Conservation (phyloP, 768 basidiomycete genomes). For the Mycena albidolilacea region DNA sequence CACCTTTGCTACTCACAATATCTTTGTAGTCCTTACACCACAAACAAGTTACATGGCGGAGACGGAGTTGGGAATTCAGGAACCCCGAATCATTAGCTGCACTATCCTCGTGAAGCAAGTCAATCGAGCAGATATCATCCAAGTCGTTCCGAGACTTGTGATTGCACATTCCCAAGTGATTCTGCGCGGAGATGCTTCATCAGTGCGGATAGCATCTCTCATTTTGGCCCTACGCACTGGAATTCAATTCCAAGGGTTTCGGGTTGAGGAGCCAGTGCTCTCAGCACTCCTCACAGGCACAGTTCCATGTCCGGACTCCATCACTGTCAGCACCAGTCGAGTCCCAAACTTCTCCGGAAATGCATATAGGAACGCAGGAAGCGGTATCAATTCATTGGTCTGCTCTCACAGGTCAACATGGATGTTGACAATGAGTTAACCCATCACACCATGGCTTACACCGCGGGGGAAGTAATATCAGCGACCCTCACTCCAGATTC, state of each 20-base stretch:
- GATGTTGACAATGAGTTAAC: neutral
- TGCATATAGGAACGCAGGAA: neutral
- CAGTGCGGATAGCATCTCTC: neutral
- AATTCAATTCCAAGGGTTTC: slow-evolving; percentile 2
- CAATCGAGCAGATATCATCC: neutral
- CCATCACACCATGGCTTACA: neutral
- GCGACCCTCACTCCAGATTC: neutral
- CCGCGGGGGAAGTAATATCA: neutral
- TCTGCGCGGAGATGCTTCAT: neutral
- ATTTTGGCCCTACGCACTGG: neutral
- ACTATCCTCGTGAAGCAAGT: neutral
- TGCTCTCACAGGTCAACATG: neutral
- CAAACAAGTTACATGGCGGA: neutral
- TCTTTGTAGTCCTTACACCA: neutral
- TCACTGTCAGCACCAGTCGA: slow-evolving; percentile 4
- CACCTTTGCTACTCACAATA: neutral
- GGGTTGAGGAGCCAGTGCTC: neutral
- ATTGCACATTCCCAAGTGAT: neutral
- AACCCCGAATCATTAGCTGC: slow-evolving; percentile 3
- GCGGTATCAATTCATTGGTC: slow-evolving; percentile 7
- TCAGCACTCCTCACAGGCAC: neutral
- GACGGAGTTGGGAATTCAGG: neutral
- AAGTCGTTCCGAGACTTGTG: neutral
- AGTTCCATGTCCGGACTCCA: too few species aligned
- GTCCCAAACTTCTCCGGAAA: slow-evolving; percentile 5